A percentile compares a stretch with the other conserved stretches of the same genome.
Conservation (phyloP, 305 asterid genomes). For the Ruellia speciosa region DNA sequence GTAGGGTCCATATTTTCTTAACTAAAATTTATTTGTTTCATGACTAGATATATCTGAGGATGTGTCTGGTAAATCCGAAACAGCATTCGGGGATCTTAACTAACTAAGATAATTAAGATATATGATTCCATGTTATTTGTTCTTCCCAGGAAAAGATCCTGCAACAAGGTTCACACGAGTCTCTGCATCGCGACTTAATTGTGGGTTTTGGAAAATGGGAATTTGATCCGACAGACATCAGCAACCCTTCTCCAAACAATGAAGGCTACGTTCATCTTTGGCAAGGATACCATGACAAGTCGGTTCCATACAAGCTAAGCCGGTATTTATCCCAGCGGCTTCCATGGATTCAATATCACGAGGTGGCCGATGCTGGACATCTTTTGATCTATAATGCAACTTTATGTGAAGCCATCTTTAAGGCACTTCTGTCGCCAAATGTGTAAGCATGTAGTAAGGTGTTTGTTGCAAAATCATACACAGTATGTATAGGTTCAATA, state of each 20-base stretch:
- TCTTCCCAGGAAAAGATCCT: constrained; percentile 43
- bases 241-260: constrained; percentile 49
- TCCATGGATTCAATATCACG: constrained; percentile 73
- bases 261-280: constrained; percentile 68
- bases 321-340: constrained; percentile 43
- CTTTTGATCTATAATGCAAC: constrained; percentile 34
- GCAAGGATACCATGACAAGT: constrained; percentile 65
- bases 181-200: constrained; percentile 52
- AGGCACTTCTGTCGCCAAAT: constrained; percentile 30
- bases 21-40: too few species aligned
- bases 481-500: too few species aligned
- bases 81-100: too few species aligned
- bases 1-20: too few species aligned
- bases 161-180: constrained; percentile 65
- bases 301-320: constrained; percentile 37
- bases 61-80: too few species aligned
- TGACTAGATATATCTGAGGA: too few species aligned
- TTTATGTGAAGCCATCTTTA: constrained; percentile 47
- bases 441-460: background rate
- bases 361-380: constrained; percentile 69
- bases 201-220: constrained; percentile 55
- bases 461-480: too few species aligned
- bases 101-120: too few species aligned
- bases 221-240: constrained; percentile 51
- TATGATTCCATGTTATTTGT: background rate